A percentile compares a stretch with the other conserved stretches of the same genome.
These are phyloP conservation scores for Scheffersomyces coipomensis DNA, from an alignment of 805 yeast genomes.

Conservation along the genomic window DNA sequence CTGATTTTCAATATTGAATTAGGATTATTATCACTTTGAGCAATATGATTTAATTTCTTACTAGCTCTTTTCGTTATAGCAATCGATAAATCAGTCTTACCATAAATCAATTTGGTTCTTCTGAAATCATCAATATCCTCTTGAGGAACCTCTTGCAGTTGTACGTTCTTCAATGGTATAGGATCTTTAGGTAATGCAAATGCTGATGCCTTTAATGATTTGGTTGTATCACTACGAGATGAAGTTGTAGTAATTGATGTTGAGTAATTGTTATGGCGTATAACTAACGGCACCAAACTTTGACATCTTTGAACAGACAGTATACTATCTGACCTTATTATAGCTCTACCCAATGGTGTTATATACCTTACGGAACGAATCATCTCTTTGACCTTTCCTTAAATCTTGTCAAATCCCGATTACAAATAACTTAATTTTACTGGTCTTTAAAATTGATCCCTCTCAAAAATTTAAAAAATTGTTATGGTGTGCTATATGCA, in stretches of 20 bases:
- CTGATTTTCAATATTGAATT: conserved; percentile 65
- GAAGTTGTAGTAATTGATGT: conserved; percentile 4
- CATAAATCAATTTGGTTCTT: conserved; percentile 32
- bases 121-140: conserved; percentile 29
- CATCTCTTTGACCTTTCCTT: too few relatives aligned
- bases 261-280: too few relatives aligned
- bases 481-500: too few relatives aligned
- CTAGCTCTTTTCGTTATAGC: conserved; percentile 51
- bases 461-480: too few relatives aligned
- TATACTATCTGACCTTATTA: too few relatives aligned
- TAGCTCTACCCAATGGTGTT: too few relatives aligned
- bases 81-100: conserved; percentile 35
- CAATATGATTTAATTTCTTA: conserved; percentile 51
- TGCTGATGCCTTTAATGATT: conserved; percentile 25
- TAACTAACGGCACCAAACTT: too few relatives aligned
- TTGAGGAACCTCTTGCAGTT: conserved; percentile 12
- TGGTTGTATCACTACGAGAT: conserved; percentile 6
- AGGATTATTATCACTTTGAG: conserved; percentile 53
- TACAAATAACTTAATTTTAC: too few relatives aligned
- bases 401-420: too few relatives aligned
- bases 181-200: conserved; percentile 26
- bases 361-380: too few relatives aligned
- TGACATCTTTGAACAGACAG: too few relatives aligned
- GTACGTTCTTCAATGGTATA: conserved; percentile 6
- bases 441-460: too few relatives aligned